Evolutionary conservation across 2,329 filamentous ascomycete genomes (phyloP), one percentile per base, ranked within the genome.

Genomic region (Clonostachys sp.): DNA sequence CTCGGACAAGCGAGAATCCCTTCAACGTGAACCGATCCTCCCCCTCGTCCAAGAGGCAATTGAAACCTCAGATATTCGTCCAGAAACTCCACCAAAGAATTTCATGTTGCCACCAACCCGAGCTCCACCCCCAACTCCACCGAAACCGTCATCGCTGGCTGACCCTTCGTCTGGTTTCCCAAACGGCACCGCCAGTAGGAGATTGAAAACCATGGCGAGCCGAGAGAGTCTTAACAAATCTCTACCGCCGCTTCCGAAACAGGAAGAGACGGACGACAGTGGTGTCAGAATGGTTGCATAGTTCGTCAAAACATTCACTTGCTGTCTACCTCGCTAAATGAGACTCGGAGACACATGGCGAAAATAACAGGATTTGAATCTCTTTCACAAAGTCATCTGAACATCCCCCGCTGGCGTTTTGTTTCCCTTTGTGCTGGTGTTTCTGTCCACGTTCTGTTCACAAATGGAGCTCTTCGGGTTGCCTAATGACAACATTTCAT

Each of bases 21-120:
- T 77, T 71, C 59, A 74, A 74, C 86, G 57, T 62, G 83, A 63
- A 59, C 62, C 62, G 60, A 77, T 68, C 2, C 70, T 97, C 3
- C 92, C 92, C 0, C 85, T 96, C 10, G 91, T 97, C 7, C 89
- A 96, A 55, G 92, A 97, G 67, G 86, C 83, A n/a, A 87, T 83
- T 6, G 92, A 96, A 64, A 84, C 77, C 46, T 68, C 71, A 49
- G 56, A 56, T 51, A 61, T 42, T 12, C 66, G 71, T 24, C 71
- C 72, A 2, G 50, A 61, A 34, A 74, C 73, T 4, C 71, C 74
- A 0, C 65, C 65, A 14, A 76, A 73, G 50, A 60, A 65, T 38
- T 53, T 55, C 39, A 51, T 58, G 12, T 55, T 63, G 5, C 72
- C 75, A 9, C 76, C 77, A 3, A 78, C 74, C 5, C 72, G 62